Percentiles rank a stretch among this genome's conserved stretches.
Conservation (phyloP, 257 asterid species). For the Leonotis leonurus region DNA sequence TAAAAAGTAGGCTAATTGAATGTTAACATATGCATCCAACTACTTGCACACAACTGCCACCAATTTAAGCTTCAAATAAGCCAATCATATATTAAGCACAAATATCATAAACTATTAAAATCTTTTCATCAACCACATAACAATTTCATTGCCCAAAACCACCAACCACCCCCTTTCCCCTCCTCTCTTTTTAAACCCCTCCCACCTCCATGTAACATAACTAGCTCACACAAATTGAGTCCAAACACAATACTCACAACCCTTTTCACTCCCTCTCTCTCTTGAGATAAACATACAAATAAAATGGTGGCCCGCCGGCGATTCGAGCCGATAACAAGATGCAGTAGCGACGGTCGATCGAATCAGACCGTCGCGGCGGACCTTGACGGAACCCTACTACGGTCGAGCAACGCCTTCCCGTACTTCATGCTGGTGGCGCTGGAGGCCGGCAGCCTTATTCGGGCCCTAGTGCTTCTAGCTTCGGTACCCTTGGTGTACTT, state of each 20-base stretch:
- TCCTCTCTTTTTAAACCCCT: slow-evolving; percentile 57
- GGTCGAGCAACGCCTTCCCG: slow-evolving; percentile 59
- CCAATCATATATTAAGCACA: background rate
- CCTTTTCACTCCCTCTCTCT: too few relatives aligned
- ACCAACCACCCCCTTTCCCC: slow-evolving; percentile 23
- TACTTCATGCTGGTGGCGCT: slow-evolving; percentile 77
- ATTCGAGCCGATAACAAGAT: slow-evolving; percentile 52
- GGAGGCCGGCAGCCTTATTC: slow-evolving; percentile 70
- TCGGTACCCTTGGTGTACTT: slow-evolving; percentile 53
- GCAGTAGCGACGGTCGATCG: slow-evolving; percentile 43
- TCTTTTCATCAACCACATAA: slow-evolving; percentile 28
- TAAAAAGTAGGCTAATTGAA: slow-evolving; percentile 80
- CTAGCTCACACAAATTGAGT: slow-evolving; percentile 16
- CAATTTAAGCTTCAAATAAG: slow-evolving; percentile 3
- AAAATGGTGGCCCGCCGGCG: slow-evolving; percentile 44
- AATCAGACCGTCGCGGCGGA: slow-evolving; percentile 69
- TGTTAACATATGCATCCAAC: slow-evolving; percentile 50
- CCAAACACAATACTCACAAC: too few relatives aligned
- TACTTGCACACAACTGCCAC: slow-evolving; percentile 34
- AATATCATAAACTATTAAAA: background rate
- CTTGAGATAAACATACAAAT: background rate
- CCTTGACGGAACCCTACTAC: slow-evolving; percentile 69
- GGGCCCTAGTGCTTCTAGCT: slow-evolving; percentile 49
- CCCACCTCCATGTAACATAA: slow-evolving; percentile 18
- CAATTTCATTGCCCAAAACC: slow-evolving; percentile 26